Base-by-base conservation (phyloP, 805 yeast species). In the Yamadazyma kitorensis region DNA sequence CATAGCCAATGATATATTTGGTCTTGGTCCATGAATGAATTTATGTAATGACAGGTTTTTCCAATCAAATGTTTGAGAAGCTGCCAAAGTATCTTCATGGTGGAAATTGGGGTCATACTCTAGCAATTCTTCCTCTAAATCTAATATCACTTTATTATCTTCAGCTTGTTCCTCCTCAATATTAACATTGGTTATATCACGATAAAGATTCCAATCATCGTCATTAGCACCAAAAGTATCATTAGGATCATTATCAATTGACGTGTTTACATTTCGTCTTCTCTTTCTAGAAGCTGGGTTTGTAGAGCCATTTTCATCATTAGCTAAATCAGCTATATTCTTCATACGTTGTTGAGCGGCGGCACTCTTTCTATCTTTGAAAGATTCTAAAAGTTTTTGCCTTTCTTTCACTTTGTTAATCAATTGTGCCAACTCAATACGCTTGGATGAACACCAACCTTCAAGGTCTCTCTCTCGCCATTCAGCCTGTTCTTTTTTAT, bases 161-260 rank as follows among this genome's bases (percentile, higher is more conserved):
- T 78, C 86, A 38, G 83, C 95, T 41, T 85, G 82, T 21, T 76
- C 76, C 47, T 87, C 96, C 39, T 82, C 88, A 45, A 88, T 86
- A 17, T 80, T 82, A 12, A 71, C 81, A 43, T 74, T 77, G 13
- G 86, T 76, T 37, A 88, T 83, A 51, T 86, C 93, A 48, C 93
- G 74, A 55, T 91, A 91, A 12, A 87, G 80, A 15, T 83, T 78
- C 97, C 97, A 91, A 58, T 93, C 98, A 36, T 85, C 95, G 54
- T 91, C 98, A 51, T 87, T 80, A 2, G 96, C 89, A 37, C 97
- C 98, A 59, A 91, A 89, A 0, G 89, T 86, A 59, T 91, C 98
- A 49, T 80, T 86, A 11, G 94, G 95, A 55, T 87, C 97, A 46
- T 86, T 86, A 51, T 86, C 96, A 21, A 85, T 82, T 1, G 88